Base-by-base conservation (phyloP, 257 asterid genomes). In the Solanum pinnatisectum region DNA sequence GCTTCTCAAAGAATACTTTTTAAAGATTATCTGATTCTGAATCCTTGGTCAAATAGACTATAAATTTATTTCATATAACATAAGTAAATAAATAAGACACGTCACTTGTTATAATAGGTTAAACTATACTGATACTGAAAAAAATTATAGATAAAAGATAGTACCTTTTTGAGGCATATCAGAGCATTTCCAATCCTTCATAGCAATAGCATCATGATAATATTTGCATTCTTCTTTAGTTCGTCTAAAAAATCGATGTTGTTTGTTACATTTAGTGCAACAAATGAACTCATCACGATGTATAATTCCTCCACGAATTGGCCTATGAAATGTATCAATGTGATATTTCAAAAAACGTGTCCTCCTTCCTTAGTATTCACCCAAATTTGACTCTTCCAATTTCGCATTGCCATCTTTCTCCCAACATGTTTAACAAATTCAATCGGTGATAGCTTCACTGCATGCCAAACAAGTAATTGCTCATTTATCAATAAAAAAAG, bases 341-440 rank as follows among this genome's bases (percentile, higher is more conserved):
- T 52, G 63, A 52, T 52, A 52, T 18, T 52, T 52, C 23, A 52
- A 52, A 52, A 52, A 52, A 52, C n/a, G 16, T 56, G 65, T 56
- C 65, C 65, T 56, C 65, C n/a, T 52, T 52, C 1, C 65, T 56
- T 56, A 56, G 18, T 56, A 56, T 1, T 91, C 36, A 91, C 92
- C 93, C 95, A 92, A 14, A 94, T 70, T 5, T 94, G 94, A 23
- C 85, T 90, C 82, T 87, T 92, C 94, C 95, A 94, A 3, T 87
- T 88, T 25, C 68, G 70, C 20, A 40, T 88, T 0, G 90, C 83
- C 20, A 86, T 86, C 4, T 89, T 87, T 90, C 60, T 90, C 49
- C 93, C 92, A 8, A 87, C 88, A 44, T 93, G 95, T 56, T n/a
- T 90, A 15, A 91, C 92, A 76, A 90, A 92, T 82, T 93, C 89